Evolutionary conservation across 441 rosid genomes (phyloP).

Genomic region (Syzygium malaccense): DNA sequence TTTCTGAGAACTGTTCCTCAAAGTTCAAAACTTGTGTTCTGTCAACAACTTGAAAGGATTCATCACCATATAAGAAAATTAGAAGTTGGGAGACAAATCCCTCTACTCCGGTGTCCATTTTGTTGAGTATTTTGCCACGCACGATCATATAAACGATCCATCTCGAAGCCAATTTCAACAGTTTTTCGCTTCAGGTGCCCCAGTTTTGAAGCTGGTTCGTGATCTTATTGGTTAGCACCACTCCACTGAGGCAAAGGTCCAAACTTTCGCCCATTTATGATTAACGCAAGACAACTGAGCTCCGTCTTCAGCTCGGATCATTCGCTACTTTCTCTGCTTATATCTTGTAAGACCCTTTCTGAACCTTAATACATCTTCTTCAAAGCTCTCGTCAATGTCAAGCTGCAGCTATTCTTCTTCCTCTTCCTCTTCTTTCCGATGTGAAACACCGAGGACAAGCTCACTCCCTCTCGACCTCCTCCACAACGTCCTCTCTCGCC

Average conservation of each 20-base stretch:
- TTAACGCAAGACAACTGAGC: background rate
- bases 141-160: too few relatives aligned
- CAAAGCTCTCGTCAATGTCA: background rate
- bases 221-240: background rate
- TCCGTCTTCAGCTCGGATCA: slow-evolving; percentile 2
- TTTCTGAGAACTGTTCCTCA: background rate
- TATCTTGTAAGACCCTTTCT: slow-evolving; percentile 23
- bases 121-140: too few relatives aligned
- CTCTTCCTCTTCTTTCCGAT: background rate
- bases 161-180: too few relatives aligned
- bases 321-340: slow-evolving; percentile 17
- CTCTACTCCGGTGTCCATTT: too few relatives aligned
- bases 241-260: slow-evolving; percentile 15
- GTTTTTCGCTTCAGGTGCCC: too few relatives aligned
- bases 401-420: background rate
- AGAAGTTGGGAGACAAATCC: background rate
- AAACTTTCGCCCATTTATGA: slow-evolving; percentile 2
- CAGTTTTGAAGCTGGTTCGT: too few relatives aligned
- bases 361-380: background rate
- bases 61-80: too few relatives aligned
- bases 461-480: too few relatives aligned
- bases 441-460: background rate
- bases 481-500: too few relatives aligned
- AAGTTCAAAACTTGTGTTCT: background rate
- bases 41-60: background rate